Base-by-base conservation (phyloP, 2,329 filamentous ascomycete genomes). In the Penicillium sp. region DNA sequence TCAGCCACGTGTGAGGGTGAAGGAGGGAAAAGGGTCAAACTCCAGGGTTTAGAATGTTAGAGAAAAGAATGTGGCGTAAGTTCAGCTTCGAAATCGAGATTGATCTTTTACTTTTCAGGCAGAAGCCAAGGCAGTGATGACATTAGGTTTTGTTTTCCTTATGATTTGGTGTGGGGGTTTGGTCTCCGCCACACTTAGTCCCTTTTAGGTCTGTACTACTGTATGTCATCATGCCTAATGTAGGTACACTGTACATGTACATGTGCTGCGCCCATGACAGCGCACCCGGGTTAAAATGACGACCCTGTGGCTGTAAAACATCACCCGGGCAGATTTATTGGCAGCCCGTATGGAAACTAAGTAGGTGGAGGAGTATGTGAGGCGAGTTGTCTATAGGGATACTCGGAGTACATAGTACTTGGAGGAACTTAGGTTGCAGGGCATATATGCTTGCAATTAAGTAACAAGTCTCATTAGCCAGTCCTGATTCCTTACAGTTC, bases 401-500 rank as follows among this genome's bases (percentile, higher is more conserved):
- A 16, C 1, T 33, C 2, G 14, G 31, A 33, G 5, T 33, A 33
- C 3, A 33, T 33, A 33, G 27, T 29, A 9, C 29, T 14, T 13
- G 11, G 11, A 13, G 11, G 29, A 14, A 31, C 29, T 31, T 31
- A 1, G 3, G 13, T 33, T 14, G 31, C 14, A 16, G 31, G 29
- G 31, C 13, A 33, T 13, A 16, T 31, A 31, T 33, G 3, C 31
- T 16, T 33, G 31, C 31, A 33, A 33, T 33, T 1, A 11, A 33
- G 31, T 7, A 1, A 33, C 1, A 16, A 4, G 13, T 33, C 31
- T 33, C 31, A 33, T 33, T 33, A 33, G 79, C 51, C 77, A 19
- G 35, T 19, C 35, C n/a, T 1, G 76, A 4, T 39, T 19, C 9
- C 10, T n/a, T 81, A 80, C 42, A 90, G 68, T 55, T 84, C 84